Evolutionary conservation across 306 rosid genomes (phyloP), one percentile per base, ranked within the genome.

Genomic region (Vicia villosa): DNA sequence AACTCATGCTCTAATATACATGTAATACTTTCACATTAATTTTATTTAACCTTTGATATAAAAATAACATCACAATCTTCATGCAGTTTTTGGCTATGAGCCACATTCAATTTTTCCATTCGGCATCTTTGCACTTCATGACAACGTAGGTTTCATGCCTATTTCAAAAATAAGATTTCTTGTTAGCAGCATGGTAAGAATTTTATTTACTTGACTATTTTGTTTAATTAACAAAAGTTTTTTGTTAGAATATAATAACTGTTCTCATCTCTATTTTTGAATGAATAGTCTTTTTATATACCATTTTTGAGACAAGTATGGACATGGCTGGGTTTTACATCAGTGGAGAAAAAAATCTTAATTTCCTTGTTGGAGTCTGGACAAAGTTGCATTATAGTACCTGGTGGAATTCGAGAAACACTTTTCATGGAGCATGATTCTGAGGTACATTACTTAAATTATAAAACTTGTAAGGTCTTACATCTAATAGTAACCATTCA

Each of bases 281-380:
- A 67, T 54, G 38, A 6, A 69, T 56, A 93, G 98, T 85, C 84
- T 60, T 93, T 90, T 74, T 82, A 82, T 42, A 77, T 92, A 26
- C 98, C 98, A 10, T 86, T 90, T 76, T 40, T 93, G 80, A 86
- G 98, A 73, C 98, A 93, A 68, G 72, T 90, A 70, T 90, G 97
- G 97, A 90, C 96, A 37, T 93, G 97, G 98, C 41, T 90, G 81
- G 97, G 96, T 55, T 85, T 82, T 34, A 8, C 86, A 6, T 22
- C 87, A 1, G 91, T 85, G 3, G 61, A 87, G n/a, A 93, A 40
- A 90, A 76, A 79, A 55, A 90, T 82, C 45, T 84, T 90, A 36
- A 40, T 68, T 54, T 86, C 94, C 81, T 70, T 58, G 43, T 72
- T 90, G 47, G 66, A 19, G 15, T 78, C 90, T 73, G 98, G 97